Base-by-base conservation (phyloP, 192 early-diverging fungal genomes). In the Chytriomyces sp. region DNA sequence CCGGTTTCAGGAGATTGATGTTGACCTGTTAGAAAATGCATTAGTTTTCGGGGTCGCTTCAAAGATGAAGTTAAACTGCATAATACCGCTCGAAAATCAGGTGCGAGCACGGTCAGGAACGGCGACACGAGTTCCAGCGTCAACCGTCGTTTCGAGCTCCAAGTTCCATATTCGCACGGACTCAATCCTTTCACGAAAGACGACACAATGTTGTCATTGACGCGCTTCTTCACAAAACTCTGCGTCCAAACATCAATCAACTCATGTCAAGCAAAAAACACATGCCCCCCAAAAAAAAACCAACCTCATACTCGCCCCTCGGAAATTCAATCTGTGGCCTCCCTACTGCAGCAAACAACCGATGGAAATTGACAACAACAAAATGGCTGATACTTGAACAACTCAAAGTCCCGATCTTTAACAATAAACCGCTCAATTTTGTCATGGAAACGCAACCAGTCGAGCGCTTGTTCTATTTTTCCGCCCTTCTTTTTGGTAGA, bases 361-460 rank as follows among this genome's bases (percentile, higher is more conserved):
- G 86, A 81, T 97, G 92, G 74, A 96, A 92, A 57, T 85, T 90
- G 10, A 91, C 83, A 1, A 95, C 49, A 0, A 92, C 80, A 81
- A 91, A 97, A 35, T 2, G 91, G 82, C 43, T 89, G 63, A 80
- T 97, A 97, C 5, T 80, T 83, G 8, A 84, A 77, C 45, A 97
- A 67, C 48, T 85, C 88, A 64, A 87, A 87, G 20, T 87, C 82
- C 44, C 89, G 86, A 13, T 82, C 66, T 35, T 78, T 64, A 62
- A 81, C 70, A 9, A 88, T 69, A 64, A 78, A 61, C 20, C 77
- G n/a, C 72, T 93, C 87, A 49, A 96, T 64, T 23, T 72, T 71
- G 77, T 98, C 97, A 80, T 93, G 92, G 76, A 97, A 97, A 44
- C 82, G 80, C 2, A 97, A 74, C 93, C 93, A 97, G 43, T 94